phyloP scores from a whole-genome alignment of 75 land plant species.

The Sequoiadendron giganteum region DNA sequence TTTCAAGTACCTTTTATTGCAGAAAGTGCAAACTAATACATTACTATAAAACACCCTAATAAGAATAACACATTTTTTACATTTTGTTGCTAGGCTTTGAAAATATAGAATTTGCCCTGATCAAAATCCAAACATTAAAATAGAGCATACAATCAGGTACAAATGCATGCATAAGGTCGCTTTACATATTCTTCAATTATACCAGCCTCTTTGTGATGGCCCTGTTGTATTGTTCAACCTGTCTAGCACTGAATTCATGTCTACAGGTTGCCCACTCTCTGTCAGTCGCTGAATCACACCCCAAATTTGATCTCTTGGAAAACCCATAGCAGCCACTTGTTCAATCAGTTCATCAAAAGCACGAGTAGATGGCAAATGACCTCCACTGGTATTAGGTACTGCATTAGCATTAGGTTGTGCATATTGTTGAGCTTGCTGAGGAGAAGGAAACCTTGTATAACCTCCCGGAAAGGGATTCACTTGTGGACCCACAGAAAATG shows the following conservation, averaged over 20 bases:
- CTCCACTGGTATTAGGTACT: conserved; percentile 13
- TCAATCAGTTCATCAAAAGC: conserved; percentile 59
- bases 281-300: conserved; percentile 51
- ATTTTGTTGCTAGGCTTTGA: not conserved
- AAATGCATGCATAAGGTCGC: not conserved
- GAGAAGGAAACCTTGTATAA: conserved; percentile 22
- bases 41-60: not conserved
- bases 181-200: not conserved
- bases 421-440: conserved; percentile 25
- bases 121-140: not conserved
- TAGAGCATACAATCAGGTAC: not conserved
- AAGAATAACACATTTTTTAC: not conserved
- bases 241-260: conserved; percentile 68
- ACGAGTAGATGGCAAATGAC: conserved; percentile 32
- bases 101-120: not conserved
- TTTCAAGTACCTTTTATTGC: not conserved
- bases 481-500: conserved; percentile 28
- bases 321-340: conserved; percentile 65
- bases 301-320: conserved; percentile 52
- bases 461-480: conserved; percentile 3
- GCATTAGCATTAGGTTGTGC: conserved; percentile 11
- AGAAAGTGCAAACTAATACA: not conserved
- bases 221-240: conserved; percentile 45
- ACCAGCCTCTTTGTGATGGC: conserved; percentile 48
- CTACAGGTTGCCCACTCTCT: conserved; percentile 65